These are phyloP conservation scores for Dictyostelium brefeldianum DNA, from an alignment of 78 protist genomes.

Conservation along the genomic window DNA sequence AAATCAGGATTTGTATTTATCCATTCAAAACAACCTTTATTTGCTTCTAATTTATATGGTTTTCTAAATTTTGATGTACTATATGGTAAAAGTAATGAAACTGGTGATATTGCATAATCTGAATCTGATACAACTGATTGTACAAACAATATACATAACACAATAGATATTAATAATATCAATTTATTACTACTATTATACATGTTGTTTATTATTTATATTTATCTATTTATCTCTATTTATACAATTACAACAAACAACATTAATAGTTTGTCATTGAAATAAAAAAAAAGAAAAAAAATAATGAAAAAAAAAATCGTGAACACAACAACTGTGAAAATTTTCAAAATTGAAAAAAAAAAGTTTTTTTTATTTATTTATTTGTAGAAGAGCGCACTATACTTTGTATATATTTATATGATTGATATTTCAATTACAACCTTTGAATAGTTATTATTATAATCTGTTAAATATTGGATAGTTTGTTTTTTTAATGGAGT, in stretches of 20 bases:
- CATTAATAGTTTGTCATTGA: not conserved
- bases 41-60: constrained; percentile 54
- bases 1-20: constrained; percentile 59
- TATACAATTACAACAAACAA: not conserved
- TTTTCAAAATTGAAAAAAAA: not conserved
- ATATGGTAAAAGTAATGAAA: constrained; percentile 60
- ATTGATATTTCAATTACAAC: not conserved
- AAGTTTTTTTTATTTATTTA: not conserved
- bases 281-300: not conserved
- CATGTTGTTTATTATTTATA: not conserved
- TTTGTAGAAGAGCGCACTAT: not conserved
- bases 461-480: too few relatives aligned
- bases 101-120: constrained; percentile 52
- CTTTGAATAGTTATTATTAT: too few relatives aligned
- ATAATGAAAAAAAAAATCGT: not conserved
- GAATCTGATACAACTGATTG: constrained; percentile 5
- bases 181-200: not conserved
- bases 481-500: too few relatives aligned
- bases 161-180: not conserved
- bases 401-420: not conserved
- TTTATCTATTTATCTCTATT: not conserved
- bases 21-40: constrained; percentile 81
- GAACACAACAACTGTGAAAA: not conserved
- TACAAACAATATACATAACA: not conserved
- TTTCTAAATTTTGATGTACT: constrained; percentile 56